phyloP scores from a whole-genome alignment of 768 basidiomycete species.

The Leccinum subtestaceum region DNA sequence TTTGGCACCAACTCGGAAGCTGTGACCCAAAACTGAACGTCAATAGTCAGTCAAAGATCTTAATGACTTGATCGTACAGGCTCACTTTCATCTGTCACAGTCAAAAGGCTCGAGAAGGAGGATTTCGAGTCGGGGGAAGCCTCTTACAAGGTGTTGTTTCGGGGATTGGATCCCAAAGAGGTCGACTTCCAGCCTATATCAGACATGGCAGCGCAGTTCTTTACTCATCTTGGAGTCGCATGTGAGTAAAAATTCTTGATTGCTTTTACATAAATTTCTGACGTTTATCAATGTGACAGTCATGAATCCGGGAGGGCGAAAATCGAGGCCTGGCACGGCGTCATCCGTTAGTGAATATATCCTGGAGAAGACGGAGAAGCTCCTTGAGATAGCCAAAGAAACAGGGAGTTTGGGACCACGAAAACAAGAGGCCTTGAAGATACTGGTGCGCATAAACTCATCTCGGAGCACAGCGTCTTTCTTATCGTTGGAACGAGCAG shows the following conservation, averaged over 20 bases:
- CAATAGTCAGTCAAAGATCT: neutral
- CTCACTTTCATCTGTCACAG: neutral
- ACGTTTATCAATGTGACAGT: neutral
- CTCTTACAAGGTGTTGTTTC: neutral
- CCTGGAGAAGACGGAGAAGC: neutral
- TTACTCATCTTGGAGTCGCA: conserved; percentile 3
- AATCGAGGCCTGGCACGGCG: neutral
- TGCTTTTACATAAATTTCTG: neutral
- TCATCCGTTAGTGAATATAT: neutral
- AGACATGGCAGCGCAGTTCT: neutral
- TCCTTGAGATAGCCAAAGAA: neutral
- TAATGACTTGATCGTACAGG: neutral
- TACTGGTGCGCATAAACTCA: no score
- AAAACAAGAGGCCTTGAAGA: neutral
- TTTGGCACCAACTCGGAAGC: neutral
- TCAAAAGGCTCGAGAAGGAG: neutral
- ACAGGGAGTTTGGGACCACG: neutral
- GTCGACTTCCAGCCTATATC: neutral
- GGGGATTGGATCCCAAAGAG: neutral
- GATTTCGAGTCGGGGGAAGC: neutral
- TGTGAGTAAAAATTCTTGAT: neutral
- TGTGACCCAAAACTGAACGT: neutral
- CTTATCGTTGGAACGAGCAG: neutral
- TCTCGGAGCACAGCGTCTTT: neutral
- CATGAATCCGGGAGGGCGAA: neutral